A percentile compares a stretch with the other conserved stretches of the same genome.
Conservation (phyloP, 352 stramenopile genomes). For the Globisporangium orthogonon region DNA sequence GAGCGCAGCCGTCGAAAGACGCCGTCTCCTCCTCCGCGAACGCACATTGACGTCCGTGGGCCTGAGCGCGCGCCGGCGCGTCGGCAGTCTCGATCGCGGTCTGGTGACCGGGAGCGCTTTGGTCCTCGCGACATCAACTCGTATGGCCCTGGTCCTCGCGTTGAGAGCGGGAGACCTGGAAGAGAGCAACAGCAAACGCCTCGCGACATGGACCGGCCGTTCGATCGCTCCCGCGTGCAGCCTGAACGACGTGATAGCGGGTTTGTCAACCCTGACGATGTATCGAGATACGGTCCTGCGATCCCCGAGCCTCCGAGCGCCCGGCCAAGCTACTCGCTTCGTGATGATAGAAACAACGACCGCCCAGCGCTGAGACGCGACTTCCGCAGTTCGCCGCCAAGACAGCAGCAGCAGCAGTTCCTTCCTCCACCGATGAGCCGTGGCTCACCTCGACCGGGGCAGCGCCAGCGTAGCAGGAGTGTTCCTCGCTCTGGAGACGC, state of each 20-base stretch:
- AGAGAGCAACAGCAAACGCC: neutral
- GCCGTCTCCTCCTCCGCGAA: neutral
- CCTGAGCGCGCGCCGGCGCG: neutral
- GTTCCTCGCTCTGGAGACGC: constrained; percentile 7
- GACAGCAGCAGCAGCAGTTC: neutral
- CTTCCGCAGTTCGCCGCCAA: neutral
- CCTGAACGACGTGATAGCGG: constrained; percentile 10
- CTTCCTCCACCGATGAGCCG: neutral
- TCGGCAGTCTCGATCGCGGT: constrained; percentile 11
- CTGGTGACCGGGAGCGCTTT: constrained; percentile 5
- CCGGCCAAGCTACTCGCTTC: constrained; percentile 1
- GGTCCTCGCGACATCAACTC: constrained; percentile 4
- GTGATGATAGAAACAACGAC: constrained; percentile 17
- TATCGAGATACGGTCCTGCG: constrained; percentile 15
- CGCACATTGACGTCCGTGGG: neutral
- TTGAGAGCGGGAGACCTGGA: neutral
- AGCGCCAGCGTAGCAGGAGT: constrained; percentile 8
- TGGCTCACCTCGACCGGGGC: neutral
- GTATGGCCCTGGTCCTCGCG: constrained; percentile 5
- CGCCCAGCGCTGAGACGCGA: constrained; percentile 1
- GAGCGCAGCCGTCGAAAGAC: neutral
- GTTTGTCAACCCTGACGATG: neutral
- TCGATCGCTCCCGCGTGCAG: constrained; percentile 2
- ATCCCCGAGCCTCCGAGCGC: constrained; percentile 1
- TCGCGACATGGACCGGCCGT: constrained; percentile 3